phyloP scores from a whole-genome alignment of 2,329 filamentous ascomycete species.

The Monilinia polystroma region DNA sequence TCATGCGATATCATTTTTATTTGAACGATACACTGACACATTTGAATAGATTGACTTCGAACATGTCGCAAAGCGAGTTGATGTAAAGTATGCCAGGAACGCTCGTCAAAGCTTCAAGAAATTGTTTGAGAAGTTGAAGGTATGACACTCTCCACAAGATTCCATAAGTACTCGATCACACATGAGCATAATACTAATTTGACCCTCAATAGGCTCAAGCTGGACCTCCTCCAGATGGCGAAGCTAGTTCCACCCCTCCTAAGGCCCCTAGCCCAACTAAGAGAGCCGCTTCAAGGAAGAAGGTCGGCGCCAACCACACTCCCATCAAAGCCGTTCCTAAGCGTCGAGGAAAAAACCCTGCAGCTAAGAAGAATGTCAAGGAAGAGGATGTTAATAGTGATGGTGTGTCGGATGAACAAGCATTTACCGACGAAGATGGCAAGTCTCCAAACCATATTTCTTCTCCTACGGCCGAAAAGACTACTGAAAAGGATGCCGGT shows the following conservation, averaged over 20 bases:
- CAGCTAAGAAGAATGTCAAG: background rate
- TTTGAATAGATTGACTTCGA: constrained; percentile 43
- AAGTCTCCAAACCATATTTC: background rate
- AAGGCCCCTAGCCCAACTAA: background rate
- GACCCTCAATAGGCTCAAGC: background rate
- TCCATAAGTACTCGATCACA: too few relatives aligned
- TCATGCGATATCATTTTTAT: background rate
- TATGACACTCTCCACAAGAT: background rate
- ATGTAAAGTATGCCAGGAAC: constrained; percentile 46
- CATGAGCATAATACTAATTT: background rate
- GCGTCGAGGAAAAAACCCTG: background rate
- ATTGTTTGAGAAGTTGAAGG: constrained; percentile 31
- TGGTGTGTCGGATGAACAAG: background rate
- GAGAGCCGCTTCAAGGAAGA: constrained; percentile 6
- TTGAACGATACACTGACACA: background rate
- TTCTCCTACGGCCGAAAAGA: background rate
- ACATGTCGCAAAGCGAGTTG: constrained; percentile 41
- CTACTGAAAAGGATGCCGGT: background rate
- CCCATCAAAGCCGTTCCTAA: constrained; percentile 8
- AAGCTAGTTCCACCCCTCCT: background rate
- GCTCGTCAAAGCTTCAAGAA: constrained; percentile 35
- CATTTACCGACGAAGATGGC: constrained; percentile 7
- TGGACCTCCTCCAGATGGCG: background rate
- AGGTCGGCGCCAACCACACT: background rate
- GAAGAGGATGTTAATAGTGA: background rate